phyloP scores from a whole-genome alignment of 768 basidiomycete species.

The Xanthoconium stramineum region DNA sequence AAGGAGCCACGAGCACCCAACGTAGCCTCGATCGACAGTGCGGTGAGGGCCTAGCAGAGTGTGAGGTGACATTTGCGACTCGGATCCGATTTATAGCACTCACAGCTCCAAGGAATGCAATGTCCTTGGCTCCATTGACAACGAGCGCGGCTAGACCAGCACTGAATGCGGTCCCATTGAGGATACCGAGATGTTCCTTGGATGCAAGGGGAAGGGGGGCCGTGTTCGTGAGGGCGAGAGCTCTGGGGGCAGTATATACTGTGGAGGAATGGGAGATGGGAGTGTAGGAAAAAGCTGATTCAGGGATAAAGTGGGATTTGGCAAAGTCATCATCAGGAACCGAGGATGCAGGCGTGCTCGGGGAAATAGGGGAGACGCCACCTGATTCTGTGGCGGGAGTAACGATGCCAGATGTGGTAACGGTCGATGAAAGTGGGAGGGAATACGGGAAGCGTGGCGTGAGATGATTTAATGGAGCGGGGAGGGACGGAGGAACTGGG shows the following conservation, averaged over 20 bases:
- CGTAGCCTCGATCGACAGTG: slow-evolving; percentile 82
- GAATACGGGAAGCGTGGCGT: slow-evolving; percentile 12
- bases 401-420: slow-evolving; percentile 12
- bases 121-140: slow-evolving; percentile 65
- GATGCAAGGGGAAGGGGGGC: slow-evolving; percentile 63
- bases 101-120: slow-evolving; percentile 52
- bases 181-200: slow-evolving; percentile 77
- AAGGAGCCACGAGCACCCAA: slow-evolving; percentile 69
- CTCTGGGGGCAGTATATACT: slow-evolving; percentile 37
- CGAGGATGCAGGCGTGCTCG: slow-evolving; percentile 36
- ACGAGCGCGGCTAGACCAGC: slow-evolving; percentile 76
- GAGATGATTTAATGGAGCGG: slow-evolving; percentile 11
- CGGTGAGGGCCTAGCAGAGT: slow-evolving; percentile 60
- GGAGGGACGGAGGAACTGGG: neutral
- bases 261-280: neutral
- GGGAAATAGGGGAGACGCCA: slow-evolving; percentile 44
- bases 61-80: neutral
- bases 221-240: slow-evolving; percentile 58
- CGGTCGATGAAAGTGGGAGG: neutral
- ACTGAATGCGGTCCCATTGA: slow-evolving; percentile 86
- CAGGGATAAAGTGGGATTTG: neutral
- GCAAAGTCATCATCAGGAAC: slow-evolving; percentile 22
- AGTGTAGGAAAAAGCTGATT: neutral
- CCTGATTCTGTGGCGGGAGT: slow-evolving; percentile 27
- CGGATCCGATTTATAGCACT: neutral